A percentile compares a stretch with the other conserved stretches of the same genome.
phyloP scores from a whole-genome alignment of 1,139 yeast genomes.

The Sugiyamaella grinbergsii region DNA sequence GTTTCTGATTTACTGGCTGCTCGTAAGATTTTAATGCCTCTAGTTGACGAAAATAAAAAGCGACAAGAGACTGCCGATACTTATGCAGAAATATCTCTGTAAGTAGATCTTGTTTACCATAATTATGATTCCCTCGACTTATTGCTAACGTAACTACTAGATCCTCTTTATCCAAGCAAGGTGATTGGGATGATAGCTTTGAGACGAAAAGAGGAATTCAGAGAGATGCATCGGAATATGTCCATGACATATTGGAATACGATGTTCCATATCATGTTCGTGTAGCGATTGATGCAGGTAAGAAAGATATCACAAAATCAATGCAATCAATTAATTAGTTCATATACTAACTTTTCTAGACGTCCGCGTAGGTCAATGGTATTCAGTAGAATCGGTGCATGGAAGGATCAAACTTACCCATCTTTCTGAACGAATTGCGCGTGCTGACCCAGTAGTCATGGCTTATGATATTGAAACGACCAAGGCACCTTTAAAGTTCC shows the following conservation, averaged over 20 bases:
- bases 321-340: too few relatives aligned
- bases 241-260: constrained; percentile 85
- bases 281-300: constrained; percentile 77
- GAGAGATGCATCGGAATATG: constrained; percentile 60
- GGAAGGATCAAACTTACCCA: constrained; percentile 61
- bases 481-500: constrained; percentile 93
- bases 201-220: constrained; percentile 21
- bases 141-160: constrained; percentile 15
- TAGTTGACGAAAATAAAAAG: constrained; percentile 66
- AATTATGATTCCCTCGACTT: too few relatives aligned
- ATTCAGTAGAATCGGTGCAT: constrained; percentile 67
- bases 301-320: constrained; percentile 4
- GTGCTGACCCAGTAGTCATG: constrained; percentile 95
- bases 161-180: constrained; percentile 29
- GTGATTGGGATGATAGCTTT: constrained; percentile 29
- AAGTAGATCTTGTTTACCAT: too few relatives aligned
- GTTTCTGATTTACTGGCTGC: constrained; percentile 74
- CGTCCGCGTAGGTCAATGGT: constrained; percentile 95
- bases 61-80: constrained; percentile 69
- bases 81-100: constrained; percentile 57
- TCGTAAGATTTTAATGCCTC: constrained; percentile 66
- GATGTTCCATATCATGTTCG: constrained; percentile 98
- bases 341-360: constrained; percentile 40
- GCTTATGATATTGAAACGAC: constrained; percentile 99
- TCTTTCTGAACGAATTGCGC: constrained; percentile 75